A percentile compares a stretch with the other conserved stretches of the same genome.
Conservation (phyloP, 2,329 filamentous ascomycete genomes). For the Coniochaeta sp. region DNA sequence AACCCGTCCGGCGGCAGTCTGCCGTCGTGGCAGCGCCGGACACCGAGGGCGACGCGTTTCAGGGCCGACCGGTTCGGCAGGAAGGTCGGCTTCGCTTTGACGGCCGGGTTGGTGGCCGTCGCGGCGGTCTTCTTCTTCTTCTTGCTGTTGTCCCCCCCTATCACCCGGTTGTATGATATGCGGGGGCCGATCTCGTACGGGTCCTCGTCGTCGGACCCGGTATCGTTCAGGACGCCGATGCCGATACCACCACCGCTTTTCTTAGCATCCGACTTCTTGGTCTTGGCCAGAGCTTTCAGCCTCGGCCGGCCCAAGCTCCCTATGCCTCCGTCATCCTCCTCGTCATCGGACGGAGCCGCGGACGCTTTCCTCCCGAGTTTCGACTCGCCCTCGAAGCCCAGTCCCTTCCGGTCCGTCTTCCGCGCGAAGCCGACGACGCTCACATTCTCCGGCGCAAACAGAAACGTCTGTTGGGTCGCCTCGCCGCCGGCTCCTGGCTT, state of each 20-base stretch:
- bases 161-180: slow-evolving; percentile 76
- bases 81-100: slow-evolving; percentile 66
- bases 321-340: slow-evolving; percentile 32
- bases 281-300: slow-evolving; percentile 8
- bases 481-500: slow-evolving; percentile 28
- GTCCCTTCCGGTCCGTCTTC: slow-evolving; percentile 63
- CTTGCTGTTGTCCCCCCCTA: slow-evolving; percentile 79
- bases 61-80: slow-evolving; percentile 56
- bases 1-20: slow-evolving; percentile 76
- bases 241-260: slow-evolving; percentile 68
- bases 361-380: slow-evolving; percentile 31
- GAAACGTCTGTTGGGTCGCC: slow-evolving; percentile 50
- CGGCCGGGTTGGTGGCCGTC: slow-evolving; percentile 53
- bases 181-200: slow-evolving; percentile 87
- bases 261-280: slow-evolving; percentile 45
- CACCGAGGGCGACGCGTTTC: slow-evolving; percentile 32
- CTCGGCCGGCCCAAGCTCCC: slow-evolving; percentile 18
- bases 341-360: slow-evolving; percentile 31
- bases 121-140: slow-evolving; percentile 62
- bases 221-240: slow-evolving; percentile 84
- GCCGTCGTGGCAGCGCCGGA: slow-evolving; percentile 75
- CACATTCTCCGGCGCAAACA: slow-evolving; percentile 82
- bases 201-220: slow-evolving; percentile 90
- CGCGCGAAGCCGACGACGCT: slow-evolving; percentile 57
- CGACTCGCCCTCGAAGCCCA: slow-evolving; percentile 58